Percentiles rank a stretch among this genome's conserved stretches.
Evolutionary conservation across 2,329 filamentous ascomycete genomes (phyloP).

Genomic region (Emericellopsis cladophorae): DNA sequence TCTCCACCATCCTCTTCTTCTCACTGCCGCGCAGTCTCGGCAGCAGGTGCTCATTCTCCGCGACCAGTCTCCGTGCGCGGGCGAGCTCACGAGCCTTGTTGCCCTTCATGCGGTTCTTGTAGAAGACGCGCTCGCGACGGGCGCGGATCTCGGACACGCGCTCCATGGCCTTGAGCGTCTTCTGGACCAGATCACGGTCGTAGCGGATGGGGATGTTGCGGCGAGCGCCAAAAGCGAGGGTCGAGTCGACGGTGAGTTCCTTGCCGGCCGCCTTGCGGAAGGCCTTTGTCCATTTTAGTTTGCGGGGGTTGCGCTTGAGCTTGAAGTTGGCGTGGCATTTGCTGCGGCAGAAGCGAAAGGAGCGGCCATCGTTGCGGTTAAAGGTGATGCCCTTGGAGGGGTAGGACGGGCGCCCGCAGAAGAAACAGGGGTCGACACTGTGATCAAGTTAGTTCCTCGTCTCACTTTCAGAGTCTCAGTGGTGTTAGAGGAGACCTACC

Average conservation of each 20-base stretch:
- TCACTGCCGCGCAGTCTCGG: constrained; percentile 56
- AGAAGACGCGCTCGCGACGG: constrained; percentile 80
- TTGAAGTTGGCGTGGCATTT: constrained; percentile 47
- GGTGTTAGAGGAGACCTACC: neutral
- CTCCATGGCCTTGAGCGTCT: constrained; percentile 86
- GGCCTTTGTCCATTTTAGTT: constrained; percentile 94
- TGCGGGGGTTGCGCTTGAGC: constrained; percentile 69
- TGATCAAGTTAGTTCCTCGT: neutral
- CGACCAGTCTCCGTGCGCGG: constrained; percentile 75
- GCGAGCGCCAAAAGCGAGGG: constrained; percentile 80
- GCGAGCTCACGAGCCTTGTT: constrained; percentile 74
- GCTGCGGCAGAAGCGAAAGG: constrained; percentile 4
- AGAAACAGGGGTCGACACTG: constrained; percentile 31
- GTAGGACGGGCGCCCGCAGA: constrained; percentile 35
- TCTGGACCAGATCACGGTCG: constrained; percentile 80
- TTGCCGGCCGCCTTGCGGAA: constrained; percentile 74
- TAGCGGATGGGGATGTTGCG: constrained; percentile 93
- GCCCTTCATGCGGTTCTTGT: constrained; percentile 85
- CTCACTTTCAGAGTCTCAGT: neutral
- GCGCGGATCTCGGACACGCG: constrained; percentile 75
- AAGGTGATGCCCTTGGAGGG: constrained; percentile 44
- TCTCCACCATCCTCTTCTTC: constrained; percentile 43
- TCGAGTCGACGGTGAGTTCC: constrained; percentile 85
- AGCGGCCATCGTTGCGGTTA: constrained; percentile 29
- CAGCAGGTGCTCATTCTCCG: constrained; percentile 84